Evolutionary conservation across 805 yeast genomes (phyloP).

Genomic region (Cyberlindnera maritima): DNA sequence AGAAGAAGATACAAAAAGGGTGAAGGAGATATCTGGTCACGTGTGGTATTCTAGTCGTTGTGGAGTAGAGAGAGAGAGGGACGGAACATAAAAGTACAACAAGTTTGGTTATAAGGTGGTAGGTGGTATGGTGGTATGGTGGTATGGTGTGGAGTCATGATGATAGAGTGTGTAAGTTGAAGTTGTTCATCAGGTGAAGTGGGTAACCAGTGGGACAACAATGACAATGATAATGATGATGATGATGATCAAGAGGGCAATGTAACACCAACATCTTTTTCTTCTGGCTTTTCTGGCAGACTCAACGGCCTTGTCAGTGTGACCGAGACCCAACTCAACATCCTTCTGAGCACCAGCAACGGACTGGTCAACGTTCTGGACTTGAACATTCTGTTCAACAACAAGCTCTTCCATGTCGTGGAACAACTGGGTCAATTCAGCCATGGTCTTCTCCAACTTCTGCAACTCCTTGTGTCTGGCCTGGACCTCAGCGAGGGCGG

Average conservation of each 20-base stretch:
- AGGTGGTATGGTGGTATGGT: too few relatives aligned
- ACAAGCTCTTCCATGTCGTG: slow-evolving; percentile 96
- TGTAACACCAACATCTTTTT: slow-evolving; percentile 84
- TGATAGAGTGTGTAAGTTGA: background rate
- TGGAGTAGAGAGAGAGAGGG: too few relatives aligned
- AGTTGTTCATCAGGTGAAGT: slow-evolving; percentile 10
- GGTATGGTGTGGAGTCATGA: background rate
- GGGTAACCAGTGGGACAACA: slow-evolving; percentile 36
- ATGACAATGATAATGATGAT: slow-evolving; percentile 70
- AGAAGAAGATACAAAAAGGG: too few relatives aligned
- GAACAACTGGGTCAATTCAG: slow-evolving; percentile 91
- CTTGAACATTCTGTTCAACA: slow-evolving; percentile 88
- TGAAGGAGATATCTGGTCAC: background rate
- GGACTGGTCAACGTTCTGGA: slow-evolving; percentile 78
- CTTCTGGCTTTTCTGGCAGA: slow-evolving; percentile 87
- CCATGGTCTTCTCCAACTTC: slow-evolving; percentile 92
- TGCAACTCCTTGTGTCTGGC: slow-evolving; percentile 92
- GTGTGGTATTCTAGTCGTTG: background rate
- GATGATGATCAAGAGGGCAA: slow-evolving; percentile 54
- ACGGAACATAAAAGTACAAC: background rate
- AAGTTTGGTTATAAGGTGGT: too few relatives aligned
- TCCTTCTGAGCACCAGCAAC: slow-evolving; percentile 83
- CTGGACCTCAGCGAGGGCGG: slow-evolving; percentile 94
- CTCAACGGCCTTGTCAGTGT: slow-evolving; percentile 85
- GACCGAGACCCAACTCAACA: slow-evolving; percentile 91